Evolutionary conservation across 352 stramenopile genomes (phyloP), one percentile per base, ranked within the genome.

Genomic region (Phytophthora cryptogea): DNA sequence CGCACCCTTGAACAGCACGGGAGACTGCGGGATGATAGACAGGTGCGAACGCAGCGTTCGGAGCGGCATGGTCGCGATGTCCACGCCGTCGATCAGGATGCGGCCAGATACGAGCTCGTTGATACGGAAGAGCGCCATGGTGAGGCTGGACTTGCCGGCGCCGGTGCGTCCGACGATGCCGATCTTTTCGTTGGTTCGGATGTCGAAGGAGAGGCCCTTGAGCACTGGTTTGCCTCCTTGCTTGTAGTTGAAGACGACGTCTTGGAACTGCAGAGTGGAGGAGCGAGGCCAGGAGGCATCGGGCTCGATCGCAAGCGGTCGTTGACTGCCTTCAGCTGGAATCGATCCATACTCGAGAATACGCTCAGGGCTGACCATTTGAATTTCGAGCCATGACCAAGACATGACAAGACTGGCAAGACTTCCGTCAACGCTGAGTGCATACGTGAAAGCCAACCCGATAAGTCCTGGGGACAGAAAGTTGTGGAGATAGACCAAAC

Each of bases 1-100:
- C n/a, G 76, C 82, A 17, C 93, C 93, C 43, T 82, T 88, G 66
- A 98, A 98, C 33, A 98, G 63, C 16, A 97, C 88, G 31, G 94
- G 92, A 51, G 97, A 67, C 53, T 80, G 72, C 28, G 72, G 72
- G 40, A 80, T 80, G 51, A 81, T 78, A 1, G 66, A 70, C 33
- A 80, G 30, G 35, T 47, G 59, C 17, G 60, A 75, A 4, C 73
- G 69, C 4, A 82, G 59, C 0, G 52, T 66, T 10, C 65, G 54
- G 3, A 83, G 28, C 3, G 59, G 54, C 43, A 83, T 57, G 1
- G 63, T 65, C 5, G 62, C 53, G 47, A 79, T 76, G 31, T 81
- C 74, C 3, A 64, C 45, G 31, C 60, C 72, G 55, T 84, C 72
- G 17, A 82, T 82, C 33, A 72, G n/a, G 32, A 84, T 81, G 33